phyloP scores from a whole-genome alignment of 2,329 filamentous ascomycete genomes.

The Beauveria sp. region DNA sequence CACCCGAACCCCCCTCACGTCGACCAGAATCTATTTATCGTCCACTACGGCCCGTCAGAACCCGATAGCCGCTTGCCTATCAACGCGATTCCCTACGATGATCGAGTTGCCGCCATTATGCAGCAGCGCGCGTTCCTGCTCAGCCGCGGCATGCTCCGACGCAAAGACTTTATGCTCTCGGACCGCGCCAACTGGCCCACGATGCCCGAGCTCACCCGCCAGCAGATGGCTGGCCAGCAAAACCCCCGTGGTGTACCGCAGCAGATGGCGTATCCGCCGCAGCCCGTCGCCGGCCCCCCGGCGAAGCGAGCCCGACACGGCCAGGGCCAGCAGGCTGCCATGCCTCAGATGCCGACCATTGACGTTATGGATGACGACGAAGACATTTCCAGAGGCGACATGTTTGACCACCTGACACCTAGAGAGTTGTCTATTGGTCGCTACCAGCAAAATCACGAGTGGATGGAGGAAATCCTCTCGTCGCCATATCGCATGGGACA shows the following conservation, averaged over 20 bases:
- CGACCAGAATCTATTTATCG: conserved; percentile 80
- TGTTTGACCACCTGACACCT: conserved; percentile 83
- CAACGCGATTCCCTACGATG: conserved; percentile 56
- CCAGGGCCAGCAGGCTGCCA: conserved; percentile 30
- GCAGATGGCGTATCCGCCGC: conserved; percentile 55
- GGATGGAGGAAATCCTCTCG: conserved; percentile 96
- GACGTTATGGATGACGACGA: conserved; percentile 75
- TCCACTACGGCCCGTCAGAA: conserved; percentile 79
- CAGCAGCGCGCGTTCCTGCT: conserved; percentile 58
- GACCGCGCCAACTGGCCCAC: conserved; percentile 87
- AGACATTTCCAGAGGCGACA: conserved; percentile 77
- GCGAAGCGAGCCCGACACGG: conserved; percentile 46
- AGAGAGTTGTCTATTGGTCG: conserved; percentile 80
- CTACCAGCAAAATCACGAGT: conserved; percentile 93
- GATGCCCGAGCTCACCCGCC: conserved; percentile 50
- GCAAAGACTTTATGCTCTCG: conserved; percentile 91
- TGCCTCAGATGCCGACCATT: conserved; percentile 31
- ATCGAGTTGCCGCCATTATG: conserved; percentile 53
- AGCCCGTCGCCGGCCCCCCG: conserved; percentile 42
- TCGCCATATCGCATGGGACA: conserved; percentile 82
- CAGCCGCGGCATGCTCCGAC: conserved; percentile 70
- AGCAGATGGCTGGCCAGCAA: conserved; percentile 44
- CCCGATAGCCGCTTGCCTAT: conserved; percentile 65
- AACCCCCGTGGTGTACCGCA: conserved; percentile 45
- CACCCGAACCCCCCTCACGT: conserved; percentile 62